These are phyloP conservation scores for Lachancea lanzarotensis DNA, from an alignment of 805 yeast genomes.

Conservation along the genomic window DNA sequence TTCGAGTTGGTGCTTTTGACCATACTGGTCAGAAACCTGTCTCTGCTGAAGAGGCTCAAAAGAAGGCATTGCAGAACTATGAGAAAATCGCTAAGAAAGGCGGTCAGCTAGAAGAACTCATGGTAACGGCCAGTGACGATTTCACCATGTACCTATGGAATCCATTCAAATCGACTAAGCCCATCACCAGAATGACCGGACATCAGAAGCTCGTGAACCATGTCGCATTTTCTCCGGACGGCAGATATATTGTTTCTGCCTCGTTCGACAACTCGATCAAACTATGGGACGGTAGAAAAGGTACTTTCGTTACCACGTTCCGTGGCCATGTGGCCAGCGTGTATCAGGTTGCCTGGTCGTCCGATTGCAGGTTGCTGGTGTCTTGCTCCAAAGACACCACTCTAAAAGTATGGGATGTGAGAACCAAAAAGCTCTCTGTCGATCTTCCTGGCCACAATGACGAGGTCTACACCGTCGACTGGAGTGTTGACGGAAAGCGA, in stretches of 20 bases:
- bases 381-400: constrained; percentile 96
- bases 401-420: constrained; percentile 91
- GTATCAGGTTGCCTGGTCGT: constrained; percentile 96
- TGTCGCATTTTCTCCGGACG: constrained; percentile 94
- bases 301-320: constrained; percentile 81
- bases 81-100: constrained; percentile 52
- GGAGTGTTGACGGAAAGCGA: constrained; percentile 91
- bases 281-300: constrained; percentile 92
- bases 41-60: constrained; percentile 40
- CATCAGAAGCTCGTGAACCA: constrained; percentile 96
- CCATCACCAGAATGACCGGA: constrained; percentile 91
- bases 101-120: constrained; percentile 67
- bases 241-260: constrained; percentile 81
- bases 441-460: constrained; percentile 96
- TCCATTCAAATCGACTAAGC: constrained; percentile 72
- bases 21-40: constrained; percentile 48
- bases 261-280: constrained; percentile 94
- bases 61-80: constrained; percentile 44
- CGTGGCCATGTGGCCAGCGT: constrained; percentile 98
- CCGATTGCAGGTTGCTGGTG: constrained; percentile 84
- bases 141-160: constrained; percentile 98
- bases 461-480: constrained; percentile 94
- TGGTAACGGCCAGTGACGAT: constrained; percentile 95
- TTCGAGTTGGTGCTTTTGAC: constrained; percentile 85
- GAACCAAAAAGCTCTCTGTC: constrained; percentile 72